Evolutionary conservation across 1,284 basidiomycete genomes (phyloP).

Genomic region (Tetrapyrgos nigripes): DNA sequence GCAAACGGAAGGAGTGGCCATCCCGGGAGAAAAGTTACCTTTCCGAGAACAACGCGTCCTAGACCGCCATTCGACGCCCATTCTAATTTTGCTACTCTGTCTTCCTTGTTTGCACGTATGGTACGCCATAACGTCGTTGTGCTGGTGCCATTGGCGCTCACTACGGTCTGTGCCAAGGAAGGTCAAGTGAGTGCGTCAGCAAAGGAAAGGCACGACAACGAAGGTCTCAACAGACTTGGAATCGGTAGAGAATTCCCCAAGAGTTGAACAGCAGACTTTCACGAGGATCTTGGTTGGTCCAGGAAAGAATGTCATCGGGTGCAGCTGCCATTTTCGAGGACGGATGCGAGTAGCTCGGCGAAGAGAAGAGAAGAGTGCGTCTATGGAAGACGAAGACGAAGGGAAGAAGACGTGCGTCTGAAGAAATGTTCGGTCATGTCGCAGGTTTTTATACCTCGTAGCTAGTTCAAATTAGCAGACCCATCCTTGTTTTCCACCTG

Average conservation of each 20-base stretch:
- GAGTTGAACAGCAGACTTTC: constrained; percentile 82
- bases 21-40: constrained; percentile 56
- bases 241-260: constrained; percentile 82
- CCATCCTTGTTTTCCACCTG: constrained; percentile 45
- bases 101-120: constrained; percentile 81
- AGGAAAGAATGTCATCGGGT: constrained; percentile 76
- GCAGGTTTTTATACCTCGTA: constrained; percentile 50
- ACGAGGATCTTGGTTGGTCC: constrained; percentile 85
- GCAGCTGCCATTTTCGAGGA: constrained; percentile 49
- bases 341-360: constrained; percentile 14
- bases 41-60: constrained; percentile 82
- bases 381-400: constrained; percentile 25
- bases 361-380: background rate
- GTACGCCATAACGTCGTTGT: constrained; percentile 78
- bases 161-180: constrained; percentile 71
- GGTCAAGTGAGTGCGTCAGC: constrained; percentile 26
- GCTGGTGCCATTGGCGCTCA: constrained; percentile 64
- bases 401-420: constrained; percentile 33
- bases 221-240: constrained; percentile 57
- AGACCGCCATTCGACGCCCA: constrained; percentile 81
- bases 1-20: constrained; percentile 10
- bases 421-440: constrained; percentile 31
- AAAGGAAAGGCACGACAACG: constrained; percentile 16
- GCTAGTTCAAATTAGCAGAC: constrained; percentile 43
- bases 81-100: constrained; percentile 84